Evolutionary conservation across 495 filamentous ascomycete genomes (phyloP), one percentile per base, ranked within the genome.

Genomic region (Massariosphaeria phaeospora): DNA sequence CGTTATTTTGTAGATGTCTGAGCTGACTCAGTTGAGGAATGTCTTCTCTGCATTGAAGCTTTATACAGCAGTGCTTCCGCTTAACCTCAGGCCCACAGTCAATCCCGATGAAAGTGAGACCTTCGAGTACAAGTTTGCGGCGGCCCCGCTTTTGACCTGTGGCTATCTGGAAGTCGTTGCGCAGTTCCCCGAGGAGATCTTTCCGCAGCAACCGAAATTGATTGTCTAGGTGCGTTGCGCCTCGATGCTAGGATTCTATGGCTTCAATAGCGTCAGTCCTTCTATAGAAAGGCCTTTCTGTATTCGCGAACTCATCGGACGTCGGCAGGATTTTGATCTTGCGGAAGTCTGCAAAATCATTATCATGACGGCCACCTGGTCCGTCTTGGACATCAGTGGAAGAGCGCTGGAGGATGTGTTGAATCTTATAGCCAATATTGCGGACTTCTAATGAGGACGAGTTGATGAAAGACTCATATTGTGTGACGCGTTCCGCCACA

Each of bases 171-270:
- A 63, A 46, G 34, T 83, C 84, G 12, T 84, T 78, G 0, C 82
- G 76, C 8, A 90, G 67, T 46, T 84, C 84, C 0, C 70, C 76
- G 0, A 89, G 67, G 78, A 90, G 82, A 51, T 91, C 87, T 56
- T 91, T 85, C 3, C 88, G 70, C 2, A 88, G 68, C 1, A 91
- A 77, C 0, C 88, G 84, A 59, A 89, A 94, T 49, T 91, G 85
- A 59, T 88, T 89, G 62, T 89, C 87, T 0, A 87, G 56, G 64
- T 89, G 84, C 0, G 72, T 67, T 0, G 64, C 66, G 0, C 75
- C 56, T 0, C 84, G 79, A 10, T 65, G 57, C 2, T 50, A 42
- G 3, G 11, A 2, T 1, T 42, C 33, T 0, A 24, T 29, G 1
- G 47, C 26, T 13, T 33, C 36, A 20, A 62, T 39, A 31, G 48